phyloP scores from a whole-genome alignment of 306 rosid species.

The Acacia crassicarpa region DNA sequence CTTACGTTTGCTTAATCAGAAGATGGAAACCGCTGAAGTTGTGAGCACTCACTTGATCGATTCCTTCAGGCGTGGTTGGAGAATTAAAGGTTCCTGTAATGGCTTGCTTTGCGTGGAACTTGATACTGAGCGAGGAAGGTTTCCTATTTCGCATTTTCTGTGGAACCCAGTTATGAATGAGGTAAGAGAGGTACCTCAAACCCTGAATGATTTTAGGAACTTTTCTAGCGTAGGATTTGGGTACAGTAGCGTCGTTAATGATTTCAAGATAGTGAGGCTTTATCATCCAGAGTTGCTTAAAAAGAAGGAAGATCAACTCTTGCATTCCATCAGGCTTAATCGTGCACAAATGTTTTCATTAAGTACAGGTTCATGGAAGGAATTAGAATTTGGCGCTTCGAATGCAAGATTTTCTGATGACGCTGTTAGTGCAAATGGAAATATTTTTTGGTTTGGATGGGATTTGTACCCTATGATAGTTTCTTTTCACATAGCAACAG shows the following conservation, averaged over 20 bases:
- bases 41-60: neutral
- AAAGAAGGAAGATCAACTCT: no score
- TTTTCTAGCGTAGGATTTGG: neutral
- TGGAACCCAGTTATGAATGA: neutral
- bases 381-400: neutral
- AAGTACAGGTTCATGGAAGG: neutral
- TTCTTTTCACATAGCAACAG: neutral
- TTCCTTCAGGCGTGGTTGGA: neutral
- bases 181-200: neutral
- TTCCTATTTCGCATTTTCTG: neutral
- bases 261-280: neutral
- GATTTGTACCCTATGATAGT: neutral
- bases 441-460: neutral
- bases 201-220: neutral
- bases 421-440: neutral
- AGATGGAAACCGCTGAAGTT: neutral
- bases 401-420: no score
- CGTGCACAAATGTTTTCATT: neutral
- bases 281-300: no score
- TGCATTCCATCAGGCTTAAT: neutral
- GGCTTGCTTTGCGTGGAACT: neutral
- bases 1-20: neutral
- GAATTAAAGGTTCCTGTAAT: neutral
- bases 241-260: neutral
- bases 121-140: neutral